Conservation (phyloP, 2,329 filamentous ascomycete species). For the Botrytis porri region DNA sequence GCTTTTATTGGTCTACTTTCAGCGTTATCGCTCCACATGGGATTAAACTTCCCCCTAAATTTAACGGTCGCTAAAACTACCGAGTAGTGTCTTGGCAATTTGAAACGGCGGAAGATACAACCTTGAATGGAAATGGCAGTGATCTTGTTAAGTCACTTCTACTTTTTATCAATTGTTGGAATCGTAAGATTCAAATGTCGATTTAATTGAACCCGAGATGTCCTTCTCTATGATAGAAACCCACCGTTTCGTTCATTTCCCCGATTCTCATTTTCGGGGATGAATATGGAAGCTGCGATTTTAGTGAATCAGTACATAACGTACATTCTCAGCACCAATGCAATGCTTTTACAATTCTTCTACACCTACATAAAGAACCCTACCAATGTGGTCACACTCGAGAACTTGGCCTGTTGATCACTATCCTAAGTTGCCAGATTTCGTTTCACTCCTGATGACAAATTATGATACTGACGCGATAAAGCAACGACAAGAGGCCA, state of each 20-base stretch:
- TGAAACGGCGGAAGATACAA: not conserved
- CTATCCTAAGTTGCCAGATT: not conserved
- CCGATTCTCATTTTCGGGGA: not conserved
- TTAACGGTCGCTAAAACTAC: not conserved
- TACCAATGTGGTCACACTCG: not conserved
- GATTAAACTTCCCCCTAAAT: not conserved
- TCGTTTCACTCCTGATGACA: not conserved
- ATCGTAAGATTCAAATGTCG: not conserved
- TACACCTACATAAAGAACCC: not conserved
- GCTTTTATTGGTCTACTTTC: not conserved
- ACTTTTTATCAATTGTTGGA: not conserved
- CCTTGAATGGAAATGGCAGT: fast-evolving
- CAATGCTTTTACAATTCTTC: too few species aligned
- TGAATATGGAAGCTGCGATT: not conserved
- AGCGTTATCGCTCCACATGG: not conserved
- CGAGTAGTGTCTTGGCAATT: not conserved
- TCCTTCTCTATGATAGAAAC: not conserved
- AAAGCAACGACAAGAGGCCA: not conserved
- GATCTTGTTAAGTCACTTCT: not conserved
- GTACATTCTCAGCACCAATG: not conserved
- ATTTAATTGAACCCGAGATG: not conserved
- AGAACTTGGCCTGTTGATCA: not conserved
- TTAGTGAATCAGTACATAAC: not conserved
- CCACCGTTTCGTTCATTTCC: not conserved
- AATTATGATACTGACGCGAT: not conserved